Conservation (phyloP, 495 filamentous ascomycete species). For the Daldinia decipiens region DNA sequence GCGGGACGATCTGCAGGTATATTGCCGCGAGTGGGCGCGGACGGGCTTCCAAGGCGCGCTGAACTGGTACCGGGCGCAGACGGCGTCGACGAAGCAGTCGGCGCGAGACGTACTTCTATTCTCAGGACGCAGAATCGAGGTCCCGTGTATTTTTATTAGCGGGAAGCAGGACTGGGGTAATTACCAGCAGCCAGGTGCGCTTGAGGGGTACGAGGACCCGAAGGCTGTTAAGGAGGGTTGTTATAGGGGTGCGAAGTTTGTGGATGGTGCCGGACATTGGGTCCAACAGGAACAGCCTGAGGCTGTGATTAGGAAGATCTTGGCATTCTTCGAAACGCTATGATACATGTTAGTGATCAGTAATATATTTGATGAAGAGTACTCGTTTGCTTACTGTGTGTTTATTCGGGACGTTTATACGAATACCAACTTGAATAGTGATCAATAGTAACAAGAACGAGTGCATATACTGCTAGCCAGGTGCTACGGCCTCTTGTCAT, state of each 20-base stretch:
- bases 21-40: slow-evolving; percentile 68
- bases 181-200: slow-evolving; percentile 70
- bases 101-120: slow-evolving; percentile 66
- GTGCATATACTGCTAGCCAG: neutral
- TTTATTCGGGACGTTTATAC: neutral
- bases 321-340: slow-evolving; percentile 55
- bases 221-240: slow-evolving; percentile 53
- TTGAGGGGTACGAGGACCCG: slow-evolving; percentile 66
- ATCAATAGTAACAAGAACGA: neutral
- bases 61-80: slow-evolving; percentile 75
- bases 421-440: too few relatives aligned
- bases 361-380: neutral
- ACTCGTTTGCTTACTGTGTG: neutral
- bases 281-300: slow-evolving; percentile 72
- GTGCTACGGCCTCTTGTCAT: neutral
- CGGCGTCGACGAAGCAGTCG: slow-evolving; percentile 55
- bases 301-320: slow-evolving; percentile 61
- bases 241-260: slow-evolving; percentile 60
- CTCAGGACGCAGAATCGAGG: slow-evolving; percentile 70
- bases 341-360: slow-evolving; percentile 1
- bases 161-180: slow-evolving; percentile 73
- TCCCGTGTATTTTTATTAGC: slow-evolving; percentile 67
- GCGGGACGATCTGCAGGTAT: slow-evolving; percentile 66
- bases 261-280: slow-evolving; percentile 74
- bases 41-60: slow-evolving; percentile 76